Percentiles rank a stretch among this genome's conserved stretches.
Evolutionary conservation across 495 filamentous ascomycete species (phyloP).

Genomic region (Letharia columbiana): DNA sequence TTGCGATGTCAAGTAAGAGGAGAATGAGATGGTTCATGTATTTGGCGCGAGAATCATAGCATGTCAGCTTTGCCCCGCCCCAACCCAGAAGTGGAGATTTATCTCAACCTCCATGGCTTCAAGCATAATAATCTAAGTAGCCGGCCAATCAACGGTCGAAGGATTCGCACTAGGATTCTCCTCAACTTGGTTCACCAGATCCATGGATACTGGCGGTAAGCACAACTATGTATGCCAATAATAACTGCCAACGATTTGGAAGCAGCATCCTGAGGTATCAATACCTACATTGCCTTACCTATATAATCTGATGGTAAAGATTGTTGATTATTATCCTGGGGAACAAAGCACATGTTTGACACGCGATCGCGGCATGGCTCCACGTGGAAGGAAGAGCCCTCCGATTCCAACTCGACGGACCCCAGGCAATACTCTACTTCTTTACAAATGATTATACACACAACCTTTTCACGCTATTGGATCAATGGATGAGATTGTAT

Average conservation of each 20-base stretch:
- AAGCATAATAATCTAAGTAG: not conserved
- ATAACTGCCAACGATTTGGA: no score
- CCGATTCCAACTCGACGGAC: not conserved
- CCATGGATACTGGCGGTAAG: no score
- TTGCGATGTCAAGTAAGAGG: not conserved
- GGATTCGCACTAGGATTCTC: not conserved
- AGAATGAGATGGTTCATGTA: not conserved
- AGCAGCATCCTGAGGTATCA: no score
- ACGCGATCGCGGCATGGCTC: not conserved
- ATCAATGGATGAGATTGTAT: not conserved
- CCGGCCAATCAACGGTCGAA: not conserved
- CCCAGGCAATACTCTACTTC: not conserved
- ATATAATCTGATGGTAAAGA: no score
- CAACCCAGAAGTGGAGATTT: not conserved
- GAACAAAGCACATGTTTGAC: not conserved
- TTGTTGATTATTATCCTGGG: no score
- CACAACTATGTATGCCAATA: no score
- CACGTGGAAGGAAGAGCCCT: not conserved
- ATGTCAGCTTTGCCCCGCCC: conserved; percentile 1
- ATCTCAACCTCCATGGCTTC: not conserved
- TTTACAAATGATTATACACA: not conserved
- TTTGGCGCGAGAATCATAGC: not conserved
- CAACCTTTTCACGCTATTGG: not conserved
- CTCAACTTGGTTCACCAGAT: not conserved
- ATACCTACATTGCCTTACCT: no score